Percentiles rank a stretch among this genome's conserved stretches.
phyloP scores from a whole-genome alignment of 108 stramenopile species.

The Skeletonema marinoi region DNA sequence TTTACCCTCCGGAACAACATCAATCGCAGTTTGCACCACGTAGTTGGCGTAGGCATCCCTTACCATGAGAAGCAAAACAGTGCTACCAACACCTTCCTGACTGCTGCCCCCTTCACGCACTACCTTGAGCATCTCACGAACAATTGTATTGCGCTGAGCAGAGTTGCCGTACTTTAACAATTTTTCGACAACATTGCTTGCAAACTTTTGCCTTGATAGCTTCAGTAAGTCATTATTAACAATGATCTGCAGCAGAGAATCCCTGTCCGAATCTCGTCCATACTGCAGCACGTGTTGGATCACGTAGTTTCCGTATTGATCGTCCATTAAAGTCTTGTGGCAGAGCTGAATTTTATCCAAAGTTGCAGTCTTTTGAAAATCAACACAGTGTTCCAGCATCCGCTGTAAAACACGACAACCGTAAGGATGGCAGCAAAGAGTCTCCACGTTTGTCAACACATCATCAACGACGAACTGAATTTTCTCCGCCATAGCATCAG shows the following conservation, averaged over 20 bases:
- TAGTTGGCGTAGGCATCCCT: conserved; percentile 98
- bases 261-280: conserved; percentile 80
- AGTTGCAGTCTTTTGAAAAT: conserved; percentile 65
- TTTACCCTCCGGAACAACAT: conserved; percentile 78
- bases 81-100: conserved; percentile 55
- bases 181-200: conserved; percentile 97
- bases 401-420: conserved; percentile 97
- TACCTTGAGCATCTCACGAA: conserved; percentile 82
- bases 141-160: conserved; percentile 76
- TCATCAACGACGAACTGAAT: conserved; percentile 94
- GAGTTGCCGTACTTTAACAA: conserved; percentile 91
- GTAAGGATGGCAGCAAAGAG: conserved; percentile 93
- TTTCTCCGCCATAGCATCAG: conserved; percentile 58
- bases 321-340: conserved; percentile 76
- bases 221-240: conserved; percentile 82
- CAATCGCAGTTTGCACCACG: conserved; percentile 88
- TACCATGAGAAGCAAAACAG: conserved; percentile 91
- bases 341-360: conserved; percentile 66
- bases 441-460: conserved; percentile 81
- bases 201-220: conserved; percentile 96
- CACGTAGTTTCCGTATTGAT: conserved; percentile 93
- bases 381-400: conserved; percentile 94
- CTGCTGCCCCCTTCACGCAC: conserved; percentile 49
- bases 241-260: conserved; percentile 74
- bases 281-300: conserved; percentile 92